Percentiles rank a stretch among this genome's conserved stretches.
Conservation (phyloP, 192 early-diverging fungal genomes). For the Dissophora globulifera region DNA sequence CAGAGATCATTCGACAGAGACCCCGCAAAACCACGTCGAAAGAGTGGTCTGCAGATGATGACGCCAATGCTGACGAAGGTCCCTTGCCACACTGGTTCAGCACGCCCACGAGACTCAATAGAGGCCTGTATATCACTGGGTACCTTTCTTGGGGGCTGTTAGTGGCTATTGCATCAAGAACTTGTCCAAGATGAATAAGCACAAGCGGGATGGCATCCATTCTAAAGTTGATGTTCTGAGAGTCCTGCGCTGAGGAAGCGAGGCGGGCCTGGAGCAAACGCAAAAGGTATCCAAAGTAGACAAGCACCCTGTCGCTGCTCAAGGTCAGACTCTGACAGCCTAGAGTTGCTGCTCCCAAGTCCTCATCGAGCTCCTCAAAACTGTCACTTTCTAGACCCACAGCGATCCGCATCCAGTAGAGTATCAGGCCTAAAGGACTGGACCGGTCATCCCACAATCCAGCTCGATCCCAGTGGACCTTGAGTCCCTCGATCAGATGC, state of each 20-base stretch:
- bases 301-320: conserved; percentile 17
- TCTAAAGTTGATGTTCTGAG: conserved; percentile 36
- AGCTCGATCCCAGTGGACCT: conserved; percentile 21
- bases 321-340: not conserved
- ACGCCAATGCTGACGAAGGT: conserved; percentile 3
- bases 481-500: conserved; percentile 6
- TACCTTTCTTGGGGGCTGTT: conserved; percentile 11
- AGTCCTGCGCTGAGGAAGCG: conserved; percentile 39
- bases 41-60: conserved; percentile 1
- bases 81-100: conserved; percentile 33
- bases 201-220: conserved; percentile 22
- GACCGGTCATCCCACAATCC: conserved; percentile 29
- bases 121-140: conserved; percentile 15
- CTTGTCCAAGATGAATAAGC: conserved; percentile 28
- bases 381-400: conserved; percentile 34
- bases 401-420: conserved; percentile 46
- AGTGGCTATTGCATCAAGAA: conserved; percentile 32
- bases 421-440: conserved; percentile 19
- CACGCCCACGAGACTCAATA: conserved; percentile 21
- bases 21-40: conserved; percentile 25
- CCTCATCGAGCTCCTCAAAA: conserved; percentile 11
- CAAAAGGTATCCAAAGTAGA: conserved; percentile 34
- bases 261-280: conserved; percentile 32
- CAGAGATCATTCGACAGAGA: conserved; percentile 23
- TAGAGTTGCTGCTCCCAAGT: not conserved